These are phyloP conservation scores for Vitis rupestris DNA, from an alignment of 164 flowering plant species.

Conservation along the genomic window DNA sequence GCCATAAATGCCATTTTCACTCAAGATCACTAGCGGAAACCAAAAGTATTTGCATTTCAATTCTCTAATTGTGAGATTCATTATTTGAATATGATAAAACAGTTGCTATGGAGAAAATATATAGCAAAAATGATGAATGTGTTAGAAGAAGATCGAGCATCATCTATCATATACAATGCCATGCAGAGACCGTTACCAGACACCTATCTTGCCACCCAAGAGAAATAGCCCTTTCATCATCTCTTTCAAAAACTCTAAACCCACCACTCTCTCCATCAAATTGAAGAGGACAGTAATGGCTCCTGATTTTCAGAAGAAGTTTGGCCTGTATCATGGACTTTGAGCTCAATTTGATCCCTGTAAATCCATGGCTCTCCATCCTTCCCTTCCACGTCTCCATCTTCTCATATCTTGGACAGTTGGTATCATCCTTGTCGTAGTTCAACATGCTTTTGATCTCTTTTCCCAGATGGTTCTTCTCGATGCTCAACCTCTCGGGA, in stretches of 20 bases:
- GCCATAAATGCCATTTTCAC: too few relatives aligned
- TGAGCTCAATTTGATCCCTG: slow-evolving; percentile 47
- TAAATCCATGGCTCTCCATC: slow-evolving; percentile 64
- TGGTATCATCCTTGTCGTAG: slow-evolving; percentile 31
- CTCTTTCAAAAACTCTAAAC: slow-evolving; percentile 62
- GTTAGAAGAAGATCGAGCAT: slow-evolving; percentile 1
- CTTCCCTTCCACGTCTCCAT: slow-evolving; percentile 61
- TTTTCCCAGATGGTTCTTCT: slow-evolving; percentile 63
- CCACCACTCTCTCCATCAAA: slow-evolving; percentile 47
- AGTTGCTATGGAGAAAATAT: too few relatives aligned
- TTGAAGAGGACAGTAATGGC: slow-evolving; percentile 38
- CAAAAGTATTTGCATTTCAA: too few relatives aligned
- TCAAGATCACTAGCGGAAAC: too few relatives aligned
- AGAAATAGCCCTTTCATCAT: slow-evolving; percentile 58
- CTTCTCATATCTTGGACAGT: slow-evolving; percentile 35
- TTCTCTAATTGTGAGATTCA: too few relatives aligned
- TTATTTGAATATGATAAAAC: too few relatives aligned
- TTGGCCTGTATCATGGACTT: slow-evolving; percentile 66
- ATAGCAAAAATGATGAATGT: slow-evolving; percentile 11
- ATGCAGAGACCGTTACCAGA: slow-evolving; percentile 65
- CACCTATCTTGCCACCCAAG: slow-evolving; percentile 72
- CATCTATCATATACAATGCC: slow-evolving; percentile 36
- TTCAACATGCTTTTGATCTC: slow-evolving; percentile 56
- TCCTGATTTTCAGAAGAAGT: slow-evolving; percentile 60
- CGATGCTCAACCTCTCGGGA: slow-evolving; percentile 55